Percentiles rank a stretch among this genome's conserved stretches.
Evolutionary conservation across 345 rosid genomes (phyloP).

Genomic region (Linum lewisii): DNA sequence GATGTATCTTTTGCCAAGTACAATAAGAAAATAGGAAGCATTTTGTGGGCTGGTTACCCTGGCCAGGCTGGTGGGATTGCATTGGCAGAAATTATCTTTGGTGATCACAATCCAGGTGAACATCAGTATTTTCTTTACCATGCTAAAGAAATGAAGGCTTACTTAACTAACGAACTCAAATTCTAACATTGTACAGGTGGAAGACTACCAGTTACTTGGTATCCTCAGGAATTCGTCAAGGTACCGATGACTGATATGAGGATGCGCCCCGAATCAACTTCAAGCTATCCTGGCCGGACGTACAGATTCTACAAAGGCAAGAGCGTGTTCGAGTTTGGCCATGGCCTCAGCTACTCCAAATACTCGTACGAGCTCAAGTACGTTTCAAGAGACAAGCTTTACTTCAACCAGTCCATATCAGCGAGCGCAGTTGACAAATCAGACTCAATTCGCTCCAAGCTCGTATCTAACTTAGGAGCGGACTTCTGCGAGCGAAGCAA

Average conservation of each 20-base stretch:
- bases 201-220: conserved; percentile 51
- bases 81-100: conserved; percentile 56
- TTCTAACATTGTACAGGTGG: conserved; percentile 28
- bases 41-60: conserved; percentile 67
- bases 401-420: conserved; percentile 22
- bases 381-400: conserved; percentile 20
- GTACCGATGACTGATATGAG: conserved; percentile 50
- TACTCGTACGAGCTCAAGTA: conserved; percentile 41
- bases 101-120: conserved; percentile 52
- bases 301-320: conserved; percentile 65
- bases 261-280: conserved; percentile 29
- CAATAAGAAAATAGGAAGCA: conserved; percentile 23
- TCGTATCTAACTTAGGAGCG: conserved; percentile 42
- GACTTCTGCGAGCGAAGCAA: conserved; percentile 35
- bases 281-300: conserved; percentile 46
- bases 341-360: conserved; percentile 69
- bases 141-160: no score
- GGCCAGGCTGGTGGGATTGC: conserved; percentile 65
- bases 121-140: neutral
- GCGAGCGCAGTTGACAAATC: neutral
- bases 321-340: conserved; percentile 55
- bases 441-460: conserved; percentile 15
- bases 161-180: no score
- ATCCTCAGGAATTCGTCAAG: conserved; percentile 21
- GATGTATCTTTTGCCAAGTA: conserved; percentile 42